These are phyloP conservation scores for Penicillium cataractarum DNA, from an alignment of 495 filamentous ascomycete genomes.

Conservation along the genomic window DNA sequence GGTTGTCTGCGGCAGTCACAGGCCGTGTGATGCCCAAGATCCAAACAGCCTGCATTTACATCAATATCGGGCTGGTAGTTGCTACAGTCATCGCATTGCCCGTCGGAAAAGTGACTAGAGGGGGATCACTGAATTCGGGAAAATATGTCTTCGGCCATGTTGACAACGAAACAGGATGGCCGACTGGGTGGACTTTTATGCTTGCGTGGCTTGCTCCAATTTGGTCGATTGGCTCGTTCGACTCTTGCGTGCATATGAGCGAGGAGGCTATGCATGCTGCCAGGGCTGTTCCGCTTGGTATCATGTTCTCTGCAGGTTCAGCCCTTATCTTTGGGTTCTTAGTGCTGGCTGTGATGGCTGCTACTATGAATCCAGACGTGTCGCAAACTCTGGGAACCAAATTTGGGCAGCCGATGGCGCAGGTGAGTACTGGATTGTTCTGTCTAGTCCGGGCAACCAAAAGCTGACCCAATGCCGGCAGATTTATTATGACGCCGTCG, in stretches of 20 bases:
- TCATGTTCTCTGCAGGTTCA: conserved; percentile 47
- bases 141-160: conserved; percentile 42
- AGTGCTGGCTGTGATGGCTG: conserved; percentile 50
- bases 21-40: conserved; percentile 66
- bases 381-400: conserved; percentile 29
- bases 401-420: conserved; percentile 52
- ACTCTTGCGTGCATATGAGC: conserved; percentile 61
- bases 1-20: conserved; percentile 52
- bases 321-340: conserved; percentile 55
- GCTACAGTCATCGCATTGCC: conserved; percentile 69
- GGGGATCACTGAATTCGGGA: conserved; percentile 38
- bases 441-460: too few relatives aligned
- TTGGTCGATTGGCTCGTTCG: conserved; percentile 64
- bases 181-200: conserved; percentile 66
- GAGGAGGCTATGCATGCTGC: conserved; percentile 67
- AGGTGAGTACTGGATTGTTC: conserved; percentile 23
- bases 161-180: conserved; percentile 63
- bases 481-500: conserved; percentile 50
- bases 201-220: conserved; percentile 66
- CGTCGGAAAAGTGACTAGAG: conserved; percentile 50
- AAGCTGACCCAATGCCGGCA: conserved; percentile 1
- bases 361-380: conserved; percentile 43
- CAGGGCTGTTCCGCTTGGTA: conserved; percentile 63
- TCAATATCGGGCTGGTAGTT: conserved; percentile 65
- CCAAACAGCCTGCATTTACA: conserved; percentile 63